Evolutionary conservation across 2,329 filamentous ascomycete genomes (phyloP).

Genomic region (Aspergillus quadrilineatus): DNA sequence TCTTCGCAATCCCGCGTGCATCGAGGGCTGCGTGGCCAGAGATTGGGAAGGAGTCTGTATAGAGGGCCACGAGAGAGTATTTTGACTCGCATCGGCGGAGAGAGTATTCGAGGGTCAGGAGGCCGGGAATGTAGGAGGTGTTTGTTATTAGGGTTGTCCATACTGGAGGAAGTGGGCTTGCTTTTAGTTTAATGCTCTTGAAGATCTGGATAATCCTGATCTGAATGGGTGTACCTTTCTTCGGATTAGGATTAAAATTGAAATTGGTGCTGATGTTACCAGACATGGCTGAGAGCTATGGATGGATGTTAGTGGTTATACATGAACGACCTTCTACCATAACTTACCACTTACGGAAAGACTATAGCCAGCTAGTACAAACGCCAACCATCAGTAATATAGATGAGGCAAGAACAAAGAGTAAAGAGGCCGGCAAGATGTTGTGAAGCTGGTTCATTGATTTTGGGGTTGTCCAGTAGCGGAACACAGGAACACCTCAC

Average conservation of each 20-base stretch:
- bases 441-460: not conserved
- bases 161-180: constrained; percentile 49
- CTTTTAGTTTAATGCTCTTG: not conserved
- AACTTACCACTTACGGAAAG: not conserved
- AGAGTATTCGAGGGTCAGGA: constrained; percentile 77
- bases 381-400: not conserved
- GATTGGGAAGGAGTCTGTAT: constrained; percentile 72
- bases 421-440: too few species aligned
- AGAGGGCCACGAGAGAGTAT: constrained; percentile 79
- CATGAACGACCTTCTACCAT: not conserved
- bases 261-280: not conserved
- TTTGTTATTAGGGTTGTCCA: constrained; percentile 90
- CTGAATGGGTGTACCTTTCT: not conserved
- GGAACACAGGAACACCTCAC: not conserved
- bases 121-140: constrained; percentile 74
- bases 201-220: not conserved
- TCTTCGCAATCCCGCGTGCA: constrained; percentile 65
- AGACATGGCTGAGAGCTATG: not conserved
- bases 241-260: not conserved
- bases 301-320: not conserved
- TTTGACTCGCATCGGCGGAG: constrained; percentile 64
- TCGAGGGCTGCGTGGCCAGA: constrained; percentile 68
- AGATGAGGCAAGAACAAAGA: not conserved
- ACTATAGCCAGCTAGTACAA: not conserved
- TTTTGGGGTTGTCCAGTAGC: not conserved